A percentile compares a stretch with the other conserved stretches of the same genome.
Conservation (phyloP, 2,329 filamentous ascomycete species). For the Torrubiella hemipterigena region DNA sequence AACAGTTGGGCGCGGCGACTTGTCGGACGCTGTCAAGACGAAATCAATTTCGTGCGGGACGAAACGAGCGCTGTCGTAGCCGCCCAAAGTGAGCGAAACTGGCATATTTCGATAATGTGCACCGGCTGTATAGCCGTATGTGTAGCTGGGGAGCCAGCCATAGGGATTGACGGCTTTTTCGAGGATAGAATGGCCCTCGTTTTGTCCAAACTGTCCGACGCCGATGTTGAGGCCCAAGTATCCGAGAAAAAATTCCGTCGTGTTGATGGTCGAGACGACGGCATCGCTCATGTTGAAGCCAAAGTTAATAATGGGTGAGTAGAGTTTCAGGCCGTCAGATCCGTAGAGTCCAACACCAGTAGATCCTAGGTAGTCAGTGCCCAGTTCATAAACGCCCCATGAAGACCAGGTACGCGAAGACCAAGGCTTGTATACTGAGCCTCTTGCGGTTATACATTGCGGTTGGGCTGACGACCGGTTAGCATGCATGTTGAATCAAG, state of each 20-base stretch:
- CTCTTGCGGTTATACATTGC: conserved; percentile 43
- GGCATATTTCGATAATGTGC: conserved; percentile 48
- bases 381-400: conserved; percentile 48
- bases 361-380: conserved; percentile 44
- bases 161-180: conserved; percentile 45
- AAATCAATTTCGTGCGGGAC: conserved; percentile 49
- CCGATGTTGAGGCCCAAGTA: conserved; percentile 45
- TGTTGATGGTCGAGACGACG: conserved; percentile 40
- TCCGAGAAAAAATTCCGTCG: conserved; percentile 42
- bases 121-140: conserved; percentile 65
- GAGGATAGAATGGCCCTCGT: conserved; percentile 37
- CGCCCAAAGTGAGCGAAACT: conserved; percentile 54
- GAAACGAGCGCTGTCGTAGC: conserved; percentile 54
- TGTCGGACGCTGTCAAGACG: conserved; percentile 37
- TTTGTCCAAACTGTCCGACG: conserved; percentile 37
- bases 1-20: conserved; percentile 47
- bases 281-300: conserved; percentile 29
- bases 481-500: neutral
- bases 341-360: conserved; percentile 54
- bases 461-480: conserved; percentile 24
- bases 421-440: conserved; percentile 42
- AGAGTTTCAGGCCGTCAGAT: conserved; percentile 33
- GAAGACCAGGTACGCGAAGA: conserved; percentile 45
- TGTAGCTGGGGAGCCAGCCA: conserved; percentile 55
- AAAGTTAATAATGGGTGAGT: conserved; percentile 23